Evolutionary conservation across 2,329 filamentous ascomycete genomes (phyloP).

Genomic region (Aspergillus bombycis): DNA sequence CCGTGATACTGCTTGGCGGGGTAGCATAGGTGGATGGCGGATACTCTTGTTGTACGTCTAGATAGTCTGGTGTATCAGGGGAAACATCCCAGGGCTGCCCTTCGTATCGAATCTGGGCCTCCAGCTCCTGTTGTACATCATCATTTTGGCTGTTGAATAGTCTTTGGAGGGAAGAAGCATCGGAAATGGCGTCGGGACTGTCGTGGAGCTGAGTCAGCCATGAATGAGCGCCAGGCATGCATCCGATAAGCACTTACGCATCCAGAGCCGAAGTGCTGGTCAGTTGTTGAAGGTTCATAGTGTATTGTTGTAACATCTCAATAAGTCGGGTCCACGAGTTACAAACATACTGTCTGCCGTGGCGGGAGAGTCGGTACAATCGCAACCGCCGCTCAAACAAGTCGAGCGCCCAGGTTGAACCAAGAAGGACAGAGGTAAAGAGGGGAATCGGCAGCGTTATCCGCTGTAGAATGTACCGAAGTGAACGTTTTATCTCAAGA

Average conservation of each 20-base stretch:
- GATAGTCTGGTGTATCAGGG: neutral
- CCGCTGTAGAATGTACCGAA: neutral
- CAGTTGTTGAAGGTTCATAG: neutral
- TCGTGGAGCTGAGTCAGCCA: neutral
- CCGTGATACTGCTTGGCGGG: neutral
- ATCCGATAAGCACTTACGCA: neutral
- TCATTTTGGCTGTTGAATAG: neutral
- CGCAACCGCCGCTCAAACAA: neutral
- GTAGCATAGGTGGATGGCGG: neutral
- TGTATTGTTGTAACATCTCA: neutral
- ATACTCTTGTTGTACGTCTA: neutral
- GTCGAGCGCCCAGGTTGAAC: neutral
- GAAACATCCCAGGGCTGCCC: neutral
- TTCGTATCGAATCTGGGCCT: neutral
- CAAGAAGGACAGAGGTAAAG: neutral
- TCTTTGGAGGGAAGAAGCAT: neutral
- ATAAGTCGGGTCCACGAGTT: neutral
- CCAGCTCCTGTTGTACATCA: neutral
- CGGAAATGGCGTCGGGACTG: neutral
- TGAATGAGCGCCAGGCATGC: neutral
- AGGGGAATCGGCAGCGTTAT: neutral
- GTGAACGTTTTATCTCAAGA: neutral
- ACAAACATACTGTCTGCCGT: neutral
- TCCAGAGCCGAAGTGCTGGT: neutral
- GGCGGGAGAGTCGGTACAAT: neutral